Evolutionary conservation across 371 early-diverging fungal genomes (phyloP), one percentile per base, ranked within the genome.

Genomic region (Rhizopus delemar): DNA sequence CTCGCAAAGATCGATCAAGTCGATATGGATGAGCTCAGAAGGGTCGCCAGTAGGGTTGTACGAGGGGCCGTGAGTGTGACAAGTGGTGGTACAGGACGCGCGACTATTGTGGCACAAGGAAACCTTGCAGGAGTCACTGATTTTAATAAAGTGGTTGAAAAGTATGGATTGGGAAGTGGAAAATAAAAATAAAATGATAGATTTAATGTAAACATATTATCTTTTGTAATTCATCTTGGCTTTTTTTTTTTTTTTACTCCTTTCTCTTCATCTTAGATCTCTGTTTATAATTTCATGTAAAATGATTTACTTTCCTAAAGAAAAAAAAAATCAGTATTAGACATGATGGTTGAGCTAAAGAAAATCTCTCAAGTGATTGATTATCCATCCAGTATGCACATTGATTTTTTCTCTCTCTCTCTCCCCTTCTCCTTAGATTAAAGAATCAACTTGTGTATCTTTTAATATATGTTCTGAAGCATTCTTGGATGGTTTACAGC

Each of bases 1-100:
- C 80, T 89, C 55, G 60, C 70, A 15, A 75, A 86, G 22, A 90
- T 95, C 56, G 93, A 93, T 51, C 66, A 74, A 35, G 85, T 95
- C 3, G 82, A 85, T 41, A 68, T 75, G 12, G 83, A 85, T 38
- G 92, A 93, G 70, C 66, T 95, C 58, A 78, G 82, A 51, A 81
- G 91, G 3, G 90, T 91, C 0, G 87, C 87, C 7, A 62, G 74
- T 22, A 66, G 84, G 29, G 77, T 85, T 16, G 80, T 85, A 32
- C 78, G 86, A 34, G 81, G 83, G 28, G 83, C 81, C 1, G 83
- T 83, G 0, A 73, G 76, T 11, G 62, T 74, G 3, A 46, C 79
- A 9, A 82, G 80, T 51, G 86, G 86, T 43, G 84, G 86, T 0
- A 70, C 75, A 35, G 86, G 86, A 5, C 75, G 81, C 39, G 79